Percentiles rank a stretch among this genome's conserved stretches.
These are phyloP conservation scores for Dictyostelium intermedium DNA, from an alignment of 78 protist genomes.

Conservation along the genomic window DNA sequence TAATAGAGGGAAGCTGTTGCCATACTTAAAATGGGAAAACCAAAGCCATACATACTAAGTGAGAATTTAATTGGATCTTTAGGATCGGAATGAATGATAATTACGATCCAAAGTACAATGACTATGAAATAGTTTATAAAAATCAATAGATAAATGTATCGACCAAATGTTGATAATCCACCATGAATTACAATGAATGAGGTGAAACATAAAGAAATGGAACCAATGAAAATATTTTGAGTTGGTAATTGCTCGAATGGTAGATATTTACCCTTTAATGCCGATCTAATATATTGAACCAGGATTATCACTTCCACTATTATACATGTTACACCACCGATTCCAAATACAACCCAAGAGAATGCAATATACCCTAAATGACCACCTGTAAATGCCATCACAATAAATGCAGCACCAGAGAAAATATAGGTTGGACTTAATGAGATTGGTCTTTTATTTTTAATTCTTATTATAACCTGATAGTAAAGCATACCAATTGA, in stretches of 20 bases:
- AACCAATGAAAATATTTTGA: slow-evolving; percentile 47
- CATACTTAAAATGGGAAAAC: slow-evolving; percentile 5
- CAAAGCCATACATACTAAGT: slow-evolving; percentile 17
- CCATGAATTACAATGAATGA: neutral
- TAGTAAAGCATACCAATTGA: neutral
- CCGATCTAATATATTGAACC: neutral
- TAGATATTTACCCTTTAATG: neutral
- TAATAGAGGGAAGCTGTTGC: slow-evolving; percentile 2
- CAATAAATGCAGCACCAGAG: slow-evolving; percentile 15
- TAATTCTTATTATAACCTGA: neutral
- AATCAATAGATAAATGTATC: neutral
- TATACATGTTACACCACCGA: neutral
- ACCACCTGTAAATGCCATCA: neutral
- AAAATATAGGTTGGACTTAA: slow-evolving; percentile 27
- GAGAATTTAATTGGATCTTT: neutral
- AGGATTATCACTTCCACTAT: neutral
- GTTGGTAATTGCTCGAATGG: slow-evolving; percentile 22
- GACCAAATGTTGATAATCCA: neutral
- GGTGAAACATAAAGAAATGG: neutral
- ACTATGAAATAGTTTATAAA: neutral
- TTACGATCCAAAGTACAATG: neutral
- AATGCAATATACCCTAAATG: neutral
- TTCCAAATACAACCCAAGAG: neutral
- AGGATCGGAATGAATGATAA: neutral
- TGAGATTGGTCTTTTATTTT: neutral